Base-by-base conservation (phyloP, 768 basidiomycete species). In the Mrakia blollopis region DNA sequence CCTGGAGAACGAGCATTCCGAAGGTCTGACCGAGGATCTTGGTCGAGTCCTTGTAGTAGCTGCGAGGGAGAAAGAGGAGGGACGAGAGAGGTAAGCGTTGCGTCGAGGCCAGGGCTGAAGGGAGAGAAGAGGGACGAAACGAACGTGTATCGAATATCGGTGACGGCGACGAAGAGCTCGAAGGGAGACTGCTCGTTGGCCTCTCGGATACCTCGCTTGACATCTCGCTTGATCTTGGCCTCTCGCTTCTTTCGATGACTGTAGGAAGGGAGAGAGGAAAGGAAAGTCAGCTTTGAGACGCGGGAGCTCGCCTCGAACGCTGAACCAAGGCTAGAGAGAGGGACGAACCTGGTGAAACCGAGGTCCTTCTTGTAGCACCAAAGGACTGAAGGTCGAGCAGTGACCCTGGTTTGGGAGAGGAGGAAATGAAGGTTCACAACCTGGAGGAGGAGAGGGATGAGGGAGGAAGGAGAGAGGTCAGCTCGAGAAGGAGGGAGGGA, bases 281-380 rank as follows among this genome's bases (percentile, higher is more conserved):
- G 47, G 47, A 47, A 62, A 32, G 41, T 75, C 32, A 67, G 63
- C 50, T 41, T 62, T 50, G 21, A 10, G 16, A n/a, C 32, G 21
- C 23, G 21, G 8, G 72, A 73, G n/a, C 30, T 62, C 28, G 37
- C 32, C 3, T 39, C 23, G 35, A 73, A 60, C 28, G 37, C 25
- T 8, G 23, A 30, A n/a, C 25, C 10, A 47, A 28, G 44, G 28
- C 37, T 3, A 28, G 57, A 39, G 44, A 44, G 44, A 44, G 3
- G 14, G 44, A 85, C 89, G 79, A 80, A 91, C 92, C 89, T 94
- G 13, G 94, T 94, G 82, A 99, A 99, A 0, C 95, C 96, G 0
- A 99, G 87, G 54, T 98, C 95, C 83, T 98, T 98, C 85, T 97
- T 98, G 87, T 99, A 99, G 81, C 94, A 97, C 97, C 97, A 99